phyloP scores from a whole-genome alignment of 164 flowering plant species.

The Magnolia officinalis region DNA sequence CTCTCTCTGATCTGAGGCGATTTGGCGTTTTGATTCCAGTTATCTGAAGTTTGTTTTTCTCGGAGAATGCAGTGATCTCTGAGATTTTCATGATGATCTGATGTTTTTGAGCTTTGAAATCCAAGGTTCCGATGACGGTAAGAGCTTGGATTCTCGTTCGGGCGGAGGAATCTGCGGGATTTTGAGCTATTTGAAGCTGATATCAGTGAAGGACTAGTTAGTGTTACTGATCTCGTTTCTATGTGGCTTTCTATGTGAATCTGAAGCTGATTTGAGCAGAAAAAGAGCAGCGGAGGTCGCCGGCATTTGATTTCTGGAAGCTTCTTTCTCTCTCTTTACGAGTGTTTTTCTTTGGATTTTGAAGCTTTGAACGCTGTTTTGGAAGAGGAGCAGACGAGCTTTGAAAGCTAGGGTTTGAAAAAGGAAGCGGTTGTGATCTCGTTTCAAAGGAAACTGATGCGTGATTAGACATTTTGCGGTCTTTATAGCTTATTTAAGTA shows the following conservation, averaged over 20 bases:
- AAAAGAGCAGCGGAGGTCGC: not conserved
- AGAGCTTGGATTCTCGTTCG: not conserved
- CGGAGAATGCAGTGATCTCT: not conserved
- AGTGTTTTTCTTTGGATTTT: not conserved
- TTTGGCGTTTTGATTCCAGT: not conserved
- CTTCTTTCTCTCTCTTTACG: not conserved
- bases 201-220: not conserved
- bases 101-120: not conserved
- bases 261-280: not conserved
- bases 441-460: not conserved
- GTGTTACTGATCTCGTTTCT: not conserved
- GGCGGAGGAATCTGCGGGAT: not conserved
- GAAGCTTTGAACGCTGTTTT: not conserved
- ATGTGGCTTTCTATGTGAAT: not conserved
- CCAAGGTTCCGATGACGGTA: not conserved
- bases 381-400: not conserved
- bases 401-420: constrained; percentile 3
- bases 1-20: not conserved
- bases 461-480: not conserved
- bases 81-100: not conserved
- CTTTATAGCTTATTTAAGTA: not conserved
- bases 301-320: not conserved
- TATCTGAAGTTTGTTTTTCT: not conserved
- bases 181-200: not conserved
- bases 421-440: not conserved